Evolutionary conservation across 768 basidiomycete genomes (phyloP), one percentile per base, ranked within the genome.

Genomic region (Clavulina sp.): DNA sequence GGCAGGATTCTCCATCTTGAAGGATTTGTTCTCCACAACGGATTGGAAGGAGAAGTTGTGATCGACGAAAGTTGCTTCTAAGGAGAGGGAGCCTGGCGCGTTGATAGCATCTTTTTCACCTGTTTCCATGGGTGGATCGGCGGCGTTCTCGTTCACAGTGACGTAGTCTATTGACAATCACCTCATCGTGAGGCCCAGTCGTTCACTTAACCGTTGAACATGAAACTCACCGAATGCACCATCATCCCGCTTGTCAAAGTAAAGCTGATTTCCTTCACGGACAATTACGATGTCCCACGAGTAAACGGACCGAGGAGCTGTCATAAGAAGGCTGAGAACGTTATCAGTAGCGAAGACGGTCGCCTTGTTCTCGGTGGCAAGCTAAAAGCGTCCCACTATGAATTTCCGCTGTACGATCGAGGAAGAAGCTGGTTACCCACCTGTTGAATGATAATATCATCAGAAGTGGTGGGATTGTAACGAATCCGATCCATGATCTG

Each of bases 41-140:
- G 86, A 81, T 66, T 99, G 95, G 75, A 93, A 95, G 24, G 84
- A 81, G 60, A 96, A 99, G 67, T 96, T 96, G 63, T 93, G 88
- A 70, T 97, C 97, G 71, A 99, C 88, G 68, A 92, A 97, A 26
- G 92, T 97, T 4, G 95, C 95, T 66, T 99, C 95, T 31, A 97
- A 74, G 0, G 93, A 92, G 26, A 99, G 73, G 0, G 87, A 89
- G 3, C 86, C 86, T 1, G 91, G 86, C 4, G 87, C 78, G 68
- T 99, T 99, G 66, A 96, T 89, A 3, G 84, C 77, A 4, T 86
- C 81, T 1, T 73, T 69, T 58, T 92, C 91, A n/a, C n/a, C n/a
- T 41, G 53, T 61, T 46, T 60, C 59, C 18, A 48, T 30, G 23
- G 76, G 76, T 32, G 95, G 87, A 66, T 99, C 95, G 1, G 82